These are phyloP conservation scores for Aspergillus novofumigatus DNA, from an alignment of 2,329 filamentous ascomycete species.

Conservation along the genomic window DNA sequence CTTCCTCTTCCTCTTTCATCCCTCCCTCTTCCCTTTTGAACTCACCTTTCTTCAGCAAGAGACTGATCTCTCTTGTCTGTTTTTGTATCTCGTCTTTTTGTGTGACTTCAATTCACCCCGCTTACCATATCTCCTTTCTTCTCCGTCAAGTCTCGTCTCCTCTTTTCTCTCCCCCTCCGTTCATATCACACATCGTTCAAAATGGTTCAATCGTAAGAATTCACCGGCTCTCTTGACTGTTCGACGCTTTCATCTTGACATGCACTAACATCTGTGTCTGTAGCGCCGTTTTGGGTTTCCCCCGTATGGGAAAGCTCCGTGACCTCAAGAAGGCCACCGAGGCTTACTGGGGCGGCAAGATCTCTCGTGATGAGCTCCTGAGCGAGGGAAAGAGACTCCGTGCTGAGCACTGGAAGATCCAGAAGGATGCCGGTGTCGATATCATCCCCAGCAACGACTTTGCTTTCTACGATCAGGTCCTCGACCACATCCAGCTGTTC, in stretches of 20 bases:
- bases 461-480: slow-evolving; percentile 95
- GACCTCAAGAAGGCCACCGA: slow-evolving; percentile 99
- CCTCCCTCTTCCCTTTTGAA: slow-evolving; percentile 16
- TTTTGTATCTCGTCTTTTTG: slow-evolving; percentile 10
- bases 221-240: not conserved
- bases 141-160: slow-evolving; percentile 1
- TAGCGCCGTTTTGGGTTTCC: slow-evolving; percentile 88
- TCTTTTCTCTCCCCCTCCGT: slow-evolving; percentile 11
- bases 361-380: slow-evolving; percentile 85
- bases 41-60: slow-evolving; percentile 17
- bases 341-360: slow-evolving; percentile 94
- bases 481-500: slow-evolving; percentile 97
- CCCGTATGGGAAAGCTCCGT: slow-evolving; percentile 96
- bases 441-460: slow-evolving; percentile 99
- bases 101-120: slow-evolving; percentile 2
- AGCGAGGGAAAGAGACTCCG: slow-evolving; percentile 95
- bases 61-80: slow-evolving; percentile 20
- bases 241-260: not conserved
- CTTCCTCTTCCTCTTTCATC: slow-evolving; percentile 10
- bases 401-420: slow-evolving; percentile 98
- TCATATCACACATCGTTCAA: slow-evolving; percentile 34
- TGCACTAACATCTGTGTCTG: slow-evolving; percentile 3
- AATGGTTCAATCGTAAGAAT: slow-evolving; percentile 58
- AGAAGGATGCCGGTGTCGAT: slow-evolving; percentile 96
- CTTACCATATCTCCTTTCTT: slow-evolving; percentile 3